These are phyloP conservation scores for Paramecium sexaurelia DNA, from an alignment of 73 alveolate species.

Conservation along the genomic window DNA sequence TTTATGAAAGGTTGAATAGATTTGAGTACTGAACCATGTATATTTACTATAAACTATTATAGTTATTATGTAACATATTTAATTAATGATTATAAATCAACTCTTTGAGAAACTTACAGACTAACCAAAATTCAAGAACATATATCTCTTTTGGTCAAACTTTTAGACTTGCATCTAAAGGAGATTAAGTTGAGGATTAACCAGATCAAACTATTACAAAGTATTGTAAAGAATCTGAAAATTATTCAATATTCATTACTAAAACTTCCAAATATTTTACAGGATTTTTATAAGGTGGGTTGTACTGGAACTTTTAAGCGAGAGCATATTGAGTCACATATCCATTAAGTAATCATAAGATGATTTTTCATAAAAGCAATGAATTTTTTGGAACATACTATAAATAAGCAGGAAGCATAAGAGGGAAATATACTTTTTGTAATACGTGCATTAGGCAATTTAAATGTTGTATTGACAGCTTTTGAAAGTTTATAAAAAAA, in stretches of 20 bases:
- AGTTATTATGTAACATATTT: conserved; percentile 42
- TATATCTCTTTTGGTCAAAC: conserved; percentile 6
- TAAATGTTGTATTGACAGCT: not conserved
- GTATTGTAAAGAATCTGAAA: not conserved
- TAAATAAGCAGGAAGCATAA: not conserved
- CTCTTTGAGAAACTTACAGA: conserved; percentile 31
- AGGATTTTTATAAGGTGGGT: not conserved
- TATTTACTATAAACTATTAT: not conserved
- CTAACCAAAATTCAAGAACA: conserved; percentile 19
- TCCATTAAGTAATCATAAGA: conserved; percentile 23
- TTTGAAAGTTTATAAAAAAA: conserved; percentile 42
- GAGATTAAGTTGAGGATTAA: conserved; percentile 28
- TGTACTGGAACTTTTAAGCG: not conserved
- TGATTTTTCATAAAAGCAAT: conserved; percentile 20
- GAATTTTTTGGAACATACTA: conserved; percentile 18
- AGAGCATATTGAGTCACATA: not conserved
- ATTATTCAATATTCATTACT: not conserved
- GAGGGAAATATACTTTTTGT: not conserved
- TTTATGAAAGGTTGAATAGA: not conserved
- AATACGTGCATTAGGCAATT: not conserved
- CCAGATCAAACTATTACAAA: not conserved
- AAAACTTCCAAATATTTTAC: not conserved
- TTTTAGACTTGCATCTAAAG: not conserved
- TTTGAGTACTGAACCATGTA: not conserved
- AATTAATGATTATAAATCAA: conserved; percentile 45